Evolutionary conservation across 2,329 filamentous ascomycete species (phyloP).

Genomic region (Cladosporium sp.): DNA sequence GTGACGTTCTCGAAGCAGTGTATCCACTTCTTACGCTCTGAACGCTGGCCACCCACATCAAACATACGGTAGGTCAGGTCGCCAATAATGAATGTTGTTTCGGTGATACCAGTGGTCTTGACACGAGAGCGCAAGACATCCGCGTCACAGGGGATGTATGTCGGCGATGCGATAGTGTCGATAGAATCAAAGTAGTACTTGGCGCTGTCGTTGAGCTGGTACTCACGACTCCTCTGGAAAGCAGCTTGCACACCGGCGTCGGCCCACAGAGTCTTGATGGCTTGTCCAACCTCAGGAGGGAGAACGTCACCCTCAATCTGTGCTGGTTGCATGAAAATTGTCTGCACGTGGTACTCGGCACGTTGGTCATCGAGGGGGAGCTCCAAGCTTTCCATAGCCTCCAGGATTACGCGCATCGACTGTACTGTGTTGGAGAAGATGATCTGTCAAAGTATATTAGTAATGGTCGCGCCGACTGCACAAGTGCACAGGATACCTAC

Average conservation of each 20-base stretch:
- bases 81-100: slow-evolving; percentile 93
- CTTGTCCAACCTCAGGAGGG: slow-evolving; percentile 88
- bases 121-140: slow-evolving; percentile 93
- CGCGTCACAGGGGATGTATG: slow-evolving; percentile 93
- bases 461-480: not conserved
- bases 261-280: slow-evolving; percentile 89
- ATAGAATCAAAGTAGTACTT: slow-evolving; percentile 99
- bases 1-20: slow-evolving; percentile 98
- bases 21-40: slow-evolving; percentile 98
- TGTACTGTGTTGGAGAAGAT: slow-evolving; percentile 69
- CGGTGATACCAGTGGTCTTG: slow-evolving; percentile 95
- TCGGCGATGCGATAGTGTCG: slow-evolving; percentile 80
- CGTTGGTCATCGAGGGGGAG: slow-evolving; percentile 85
- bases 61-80: slow-evolving; percentile 97
- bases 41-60: slow-evolving; percentile 91
- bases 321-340: slow-evolving; percentile 96
- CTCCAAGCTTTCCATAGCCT: slow-evolving; percentile 66
- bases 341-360: slow-evolving; percentile 96
- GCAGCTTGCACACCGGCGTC: slow-evolving; percentile 90
- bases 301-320: slow-evolving; percentile 95
- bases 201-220: slow-evolving; percentile 93
- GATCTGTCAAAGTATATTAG: slow-evolving; percentile 37
- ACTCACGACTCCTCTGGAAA: slow-evolving; percentile 92
- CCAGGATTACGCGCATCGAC: slow-evolving; percentile 66
- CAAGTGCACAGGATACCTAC: slow-evolving; percentile 7